Conservation (phyloP, 441 rosid species). For the Populus hybrid region DNA sequence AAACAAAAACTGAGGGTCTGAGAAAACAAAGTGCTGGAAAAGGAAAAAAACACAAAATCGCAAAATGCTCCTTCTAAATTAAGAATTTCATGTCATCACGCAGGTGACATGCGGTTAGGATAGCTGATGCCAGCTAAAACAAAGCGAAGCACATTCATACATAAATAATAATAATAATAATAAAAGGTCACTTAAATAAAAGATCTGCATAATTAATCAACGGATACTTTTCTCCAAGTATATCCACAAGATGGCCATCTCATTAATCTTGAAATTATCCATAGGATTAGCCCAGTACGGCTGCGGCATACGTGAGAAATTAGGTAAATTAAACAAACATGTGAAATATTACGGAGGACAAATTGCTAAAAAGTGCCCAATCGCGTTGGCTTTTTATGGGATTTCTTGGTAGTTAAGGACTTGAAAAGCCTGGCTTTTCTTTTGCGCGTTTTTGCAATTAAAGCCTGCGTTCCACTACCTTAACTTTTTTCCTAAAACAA, state of each 20-base stretch:
- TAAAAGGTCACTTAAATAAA: no score
- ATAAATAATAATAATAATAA: no score
- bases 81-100: not conserved
- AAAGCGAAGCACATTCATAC: not conserved
- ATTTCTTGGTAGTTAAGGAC: slow-evolving; percentile 33
- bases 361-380: slow-evolving; percentile 4
- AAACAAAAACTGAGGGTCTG: not conserved
- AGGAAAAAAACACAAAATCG: not conserved
- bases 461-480: slow-evolving; percentile 5
- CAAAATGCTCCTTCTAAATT: not conserved
- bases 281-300: slow-evolving; percentile 8
- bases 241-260: not conserved
- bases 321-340: slow-evolving; percentile 16
- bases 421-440: not conserved
- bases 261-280: slow-evolving; percentile 28
- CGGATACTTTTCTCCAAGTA: slow-evolving; percentile 22
- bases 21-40: not conserved
- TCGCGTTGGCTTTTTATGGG: not conserved
- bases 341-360: not conserved
- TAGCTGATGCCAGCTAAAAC: slow-evolving; percentile 16
- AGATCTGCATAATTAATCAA: not conserved
- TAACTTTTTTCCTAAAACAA: not conserved
- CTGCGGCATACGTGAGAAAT: slow-evolving; percentile 9
- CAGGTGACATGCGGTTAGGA: not conserved
- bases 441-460: not conserved